Percentiles rank a stretch among this genome's conserved stretches.
Evolutionary conservation across 1,284 basidiomycete genomes (phyloP).

Genomic region (Trichosporon sp.): DNA sequence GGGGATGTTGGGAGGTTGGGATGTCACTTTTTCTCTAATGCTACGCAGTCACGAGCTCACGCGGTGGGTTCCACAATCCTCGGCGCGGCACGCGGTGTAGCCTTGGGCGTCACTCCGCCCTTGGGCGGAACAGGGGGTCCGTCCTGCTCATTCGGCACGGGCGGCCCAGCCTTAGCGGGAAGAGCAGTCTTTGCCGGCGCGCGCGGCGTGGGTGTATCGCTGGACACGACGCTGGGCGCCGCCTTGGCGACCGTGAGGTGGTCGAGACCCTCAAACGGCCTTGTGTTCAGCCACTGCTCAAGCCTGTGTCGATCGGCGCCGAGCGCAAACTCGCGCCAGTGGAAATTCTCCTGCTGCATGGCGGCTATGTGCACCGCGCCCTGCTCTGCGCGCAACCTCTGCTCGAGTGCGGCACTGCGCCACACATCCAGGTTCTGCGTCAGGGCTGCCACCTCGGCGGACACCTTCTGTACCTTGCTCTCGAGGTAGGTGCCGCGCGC

Average conservation of each 20-base stretch:
- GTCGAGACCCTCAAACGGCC: constrained; percentile 29
- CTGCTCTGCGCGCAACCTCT: constrained; percentile 31
- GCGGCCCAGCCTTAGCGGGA: not conserved
- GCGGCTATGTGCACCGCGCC: constrained; percentile 27
- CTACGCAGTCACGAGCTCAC: not conserved
- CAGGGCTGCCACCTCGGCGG: constrained; percentile 24
- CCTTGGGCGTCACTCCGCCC: not conserved
- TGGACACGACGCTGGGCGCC: not conserved
- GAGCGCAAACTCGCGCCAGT: constrained; percentile 36
- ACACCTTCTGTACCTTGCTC: constrained; percentile 25
- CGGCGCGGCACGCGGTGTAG: not conserved
- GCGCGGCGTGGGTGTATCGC: not conserved
- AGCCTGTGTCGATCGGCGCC: constrained; percentile 32
- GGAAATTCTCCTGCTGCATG: constrained; percentile 34
- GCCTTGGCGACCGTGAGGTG: not conserved
- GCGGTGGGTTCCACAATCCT: constrained; percentile 3
- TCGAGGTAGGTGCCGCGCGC: constrained; percentile 30
- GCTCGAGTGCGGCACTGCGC: constrained; percentile 30
- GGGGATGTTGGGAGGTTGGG: too few species aligned
- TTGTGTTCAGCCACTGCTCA: constrained; percentile 27
- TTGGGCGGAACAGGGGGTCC: not conserved
- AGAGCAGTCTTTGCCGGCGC: not conserved
- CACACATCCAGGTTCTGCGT: constrained; percentile 31
- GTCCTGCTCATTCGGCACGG: not conserved
- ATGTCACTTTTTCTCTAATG: not conserved